phyloP scores from a whole-genome alignment of 2,329 filamentous ascomycete genomes.

The Atkinsonella texensis region DNA sequence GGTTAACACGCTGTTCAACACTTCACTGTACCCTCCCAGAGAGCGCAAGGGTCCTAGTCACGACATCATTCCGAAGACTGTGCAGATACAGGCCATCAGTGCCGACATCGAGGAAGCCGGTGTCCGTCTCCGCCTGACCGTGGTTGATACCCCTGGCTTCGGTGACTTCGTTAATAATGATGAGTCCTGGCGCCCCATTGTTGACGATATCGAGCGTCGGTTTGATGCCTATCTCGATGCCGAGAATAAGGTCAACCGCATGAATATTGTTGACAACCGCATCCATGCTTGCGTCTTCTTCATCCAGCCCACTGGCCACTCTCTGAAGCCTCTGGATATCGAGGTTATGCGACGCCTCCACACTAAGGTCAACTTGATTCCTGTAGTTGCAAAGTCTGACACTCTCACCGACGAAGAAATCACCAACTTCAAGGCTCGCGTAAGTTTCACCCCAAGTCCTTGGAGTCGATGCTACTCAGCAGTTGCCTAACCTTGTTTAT shows the following conservation, averaged over 20 bases:
- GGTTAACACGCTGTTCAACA: slow-evolving; percentile 99
- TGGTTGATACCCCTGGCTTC: slow-evolving; percentile 95
- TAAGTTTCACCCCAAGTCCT: slow-evolving; percentile 38
- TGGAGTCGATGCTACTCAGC: background rate
- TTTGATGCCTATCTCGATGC: slow-evolving; percentile 97
- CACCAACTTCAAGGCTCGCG: slow-evolving; percentile 84
- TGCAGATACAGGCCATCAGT: slow-evolving; percentile 88
- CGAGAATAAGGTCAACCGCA: slow-evolving; percentile 99
- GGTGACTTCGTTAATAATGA: slow-evolving; percentile 99
- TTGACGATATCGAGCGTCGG: slow-evolving; percentile 98
- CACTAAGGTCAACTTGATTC: slow-evolving; percentile 99
- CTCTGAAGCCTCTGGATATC: slow-evolving; percentile 94
- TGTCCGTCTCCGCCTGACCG: slow-evolving; percentile 87
- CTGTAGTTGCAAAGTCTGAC: slow-evolving; percentile 97
- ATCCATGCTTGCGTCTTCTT: slow-evolving; percentile 99
- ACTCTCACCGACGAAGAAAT: slow-evolving; percentile 97
- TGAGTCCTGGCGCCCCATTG: slow-evolving; percentile 96
- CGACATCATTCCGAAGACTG: slow-evolving; percentile 97
- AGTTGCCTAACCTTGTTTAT: slow-evolving; percentile 9
- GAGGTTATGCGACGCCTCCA: slow-evolving; percentile 99
- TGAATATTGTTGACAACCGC: slow-evolving; percentile 99
- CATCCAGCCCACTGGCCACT: slow-evolving; percentile 97
- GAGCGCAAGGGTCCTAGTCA: slow-evolving; percentile 95
- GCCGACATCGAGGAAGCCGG: slow-evolving; percentile 98
- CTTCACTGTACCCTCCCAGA: slow-evolving; percentile 94